A percentile compares a stretch with the other conserved stretches of the same genome.
phyloP scores from a whole-genome alignment of 176 grass and related monocot genomes.

The Otatea glauca region DNA sequence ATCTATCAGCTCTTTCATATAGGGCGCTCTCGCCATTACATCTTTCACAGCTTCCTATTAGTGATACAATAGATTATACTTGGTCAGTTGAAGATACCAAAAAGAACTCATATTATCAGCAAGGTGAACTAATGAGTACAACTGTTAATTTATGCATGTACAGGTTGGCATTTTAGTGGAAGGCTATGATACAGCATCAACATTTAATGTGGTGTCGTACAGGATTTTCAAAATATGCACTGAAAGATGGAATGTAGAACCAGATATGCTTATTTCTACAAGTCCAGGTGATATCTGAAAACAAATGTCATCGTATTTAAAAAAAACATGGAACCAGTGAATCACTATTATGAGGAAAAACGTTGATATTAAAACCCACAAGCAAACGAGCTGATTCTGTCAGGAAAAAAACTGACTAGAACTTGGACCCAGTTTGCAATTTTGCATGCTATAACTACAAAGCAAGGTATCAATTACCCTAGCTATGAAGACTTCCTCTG shows the following conservation, averaged over 20 bases:
- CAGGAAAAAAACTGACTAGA: neutral
- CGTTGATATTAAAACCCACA: neutral
- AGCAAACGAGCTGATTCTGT: neutral
- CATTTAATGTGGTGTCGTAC: neutral
- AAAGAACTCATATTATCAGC: slow-evolving; percentile 18
- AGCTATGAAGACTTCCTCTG: neutral
- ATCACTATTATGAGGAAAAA: neutral
- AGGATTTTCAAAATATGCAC: neutral
- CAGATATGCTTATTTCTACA: neutral
- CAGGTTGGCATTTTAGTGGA: neutral
- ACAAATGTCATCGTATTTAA: neutral
- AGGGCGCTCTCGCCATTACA: slow-evolving; percentile 61
- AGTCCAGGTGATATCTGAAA: neutral
- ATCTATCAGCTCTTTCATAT: slow-evolving; percentile 75
- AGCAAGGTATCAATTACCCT: neutral
- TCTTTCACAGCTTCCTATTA: slow-evolving; percentile 72
- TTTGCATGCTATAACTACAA: slow-evolving; percentile 6
- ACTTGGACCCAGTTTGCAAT: neutral
- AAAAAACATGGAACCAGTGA: slow-evolving; percentile 5
- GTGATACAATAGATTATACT: slow-evolving; percentile 24
- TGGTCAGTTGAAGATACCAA: slow-evolving; percentile 33
- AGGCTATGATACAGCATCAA: neutral
- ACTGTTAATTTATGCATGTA: neutral
- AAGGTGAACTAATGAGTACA: neutral
- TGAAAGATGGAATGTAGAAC: slow-evolving; percentile 11